These are phyloP conservation scores for Colletotrichum sp. DNA, from an alignment of 2,329 filamentous ascomycete species.

Conservation along the genomic window DNA sequence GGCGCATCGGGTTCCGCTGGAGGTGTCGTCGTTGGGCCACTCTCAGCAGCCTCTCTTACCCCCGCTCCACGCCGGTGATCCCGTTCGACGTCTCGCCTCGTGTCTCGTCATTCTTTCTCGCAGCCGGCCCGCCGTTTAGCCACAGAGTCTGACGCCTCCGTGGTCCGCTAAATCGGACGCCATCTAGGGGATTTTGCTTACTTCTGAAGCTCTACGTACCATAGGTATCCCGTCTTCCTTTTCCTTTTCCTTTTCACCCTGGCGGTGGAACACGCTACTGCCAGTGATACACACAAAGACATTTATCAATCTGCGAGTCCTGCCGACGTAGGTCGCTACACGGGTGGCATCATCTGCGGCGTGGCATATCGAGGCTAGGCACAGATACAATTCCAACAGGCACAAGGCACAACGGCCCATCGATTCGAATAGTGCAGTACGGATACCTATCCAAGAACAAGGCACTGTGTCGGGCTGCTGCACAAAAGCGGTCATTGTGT, in stretches of 20 bases:
- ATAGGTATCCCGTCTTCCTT: neutral
- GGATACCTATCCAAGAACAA: neutral
- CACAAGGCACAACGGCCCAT: neutral
- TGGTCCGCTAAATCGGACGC: neutral
- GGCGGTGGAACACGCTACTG: neutral
- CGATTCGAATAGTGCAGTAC: neutral
- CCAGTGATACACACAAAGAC: conserved; percentile 1
- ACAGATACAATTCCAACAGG: neutral
- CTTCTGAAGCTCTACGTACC: neutral
- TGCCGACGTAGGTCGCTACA: neutral
- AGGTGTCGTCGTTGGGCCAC: neutral
- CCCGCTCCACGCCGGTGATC: neutral
- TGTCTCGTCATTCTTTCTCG: conserved; percentile 3
- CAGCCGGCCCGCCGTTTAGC: neutral
- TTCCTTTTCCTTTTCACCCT: neutral
- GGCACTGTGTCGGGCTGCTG: neutral
- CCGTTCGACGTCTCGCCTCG: neutral
- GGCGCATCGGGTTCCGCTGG: neutral
- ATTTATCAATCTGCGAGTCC: neutral
- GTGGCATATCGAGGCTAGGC: neutral
- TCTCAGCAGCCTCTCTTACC: neutral
- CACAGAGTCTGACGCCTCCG: neutral
- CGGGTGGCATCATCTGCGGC: neutral
- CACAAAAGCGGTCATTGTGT: conserved; percentile 12
- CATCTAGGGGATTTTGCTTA: neutral